Percentiles rank a stretch among this genome's conserved stretches.
phyloP scores from a whole-genome alignment of 331 rosid genomes.

The Cucumis variabilis region DNA sequence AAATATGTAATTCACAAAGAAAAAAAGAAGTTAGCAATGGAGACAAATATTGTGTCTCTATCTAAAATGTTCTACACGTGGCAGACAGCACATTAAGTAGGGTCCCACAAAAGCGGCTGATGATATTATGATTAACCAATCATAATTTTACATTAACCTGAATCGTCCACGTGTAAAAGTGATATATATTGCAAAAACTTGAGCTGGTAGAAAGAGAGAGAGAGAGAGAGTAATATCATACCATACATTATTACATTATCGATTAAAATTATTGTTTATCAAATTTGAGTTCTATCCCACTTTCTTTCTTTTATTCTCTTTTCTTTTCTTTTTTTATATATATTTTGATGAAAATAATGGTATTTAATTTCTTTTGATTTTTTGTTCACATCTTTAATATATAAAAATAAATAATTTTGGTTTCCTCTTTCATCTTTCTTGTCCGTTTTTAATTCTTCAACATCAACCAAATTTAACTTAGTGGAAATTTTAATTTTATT shows the following conservation, averaged over 20 bases:
- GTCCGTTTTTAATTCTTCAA: too few species aligned
- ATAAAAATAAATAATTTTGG: too few species aligned
- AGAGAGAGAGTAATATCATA: not conserved
- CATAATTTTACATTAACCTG: not conserved
- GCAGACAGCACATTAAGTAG: slow-evolving; percentile 4
- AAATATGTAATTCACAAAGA: too few species aligned
- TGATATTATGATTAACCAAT: slow-evolving; percentile 8
- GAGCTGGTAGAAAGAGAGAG: slow-evolving; percentile 11
- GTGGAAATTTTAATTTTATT: too few species aligned
- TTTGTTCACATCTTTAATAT: too few species aligned
- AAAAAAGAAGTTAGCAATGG: not conserved
- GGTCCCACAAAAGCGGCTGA: slow-evolving; percentile 5
- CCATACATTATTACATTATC: not conserved
- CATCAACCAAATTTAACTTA: too few species aligned
- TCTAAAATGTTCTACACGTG: slow-evolving; percentile 27
- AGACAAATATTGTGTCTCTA: not conserved
- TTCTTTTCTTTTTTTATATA: too few species aligned
- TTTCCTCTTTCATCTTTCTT: too few species aligned
- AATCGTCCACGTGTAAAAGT: slow-evolving; percentile 16
- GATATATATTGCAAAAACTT: not conserved
- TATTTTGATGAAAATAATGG: too few species aligned
- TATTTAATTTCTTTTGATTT: too few species aligned
- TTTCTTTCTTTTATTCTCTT: too few species aligned
- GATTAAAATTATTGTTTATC: too few species aligned
- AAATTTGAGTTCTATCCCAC: not conserved